Evolutionary conservation across 352 stramenopile genomes (phyloP).

Genomic region (Phytophthora foliorum): DNA sequence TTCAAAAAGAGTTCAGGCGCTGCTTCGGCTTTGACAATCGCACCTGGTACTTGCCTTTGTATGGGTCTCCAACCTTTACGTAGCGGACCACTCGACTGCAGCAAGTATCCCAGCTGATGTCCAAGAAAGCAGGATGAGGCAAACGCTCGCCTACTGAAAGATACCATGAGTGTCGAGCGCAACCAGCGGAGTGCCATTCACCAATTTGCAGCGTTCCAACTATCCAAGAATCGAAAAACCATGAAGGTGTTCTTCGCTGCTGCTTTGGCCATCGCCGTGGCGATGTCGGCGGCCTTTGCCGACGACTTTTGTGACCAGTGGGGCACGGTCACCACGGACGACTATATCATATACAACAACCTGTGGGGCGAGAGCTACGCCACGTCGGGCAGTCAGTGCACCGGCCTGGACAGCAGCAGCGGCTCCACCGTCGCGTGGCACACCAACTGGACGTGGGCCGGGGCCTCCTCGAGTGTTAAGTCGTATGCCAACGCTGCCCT

Average conservation of each 20-base stretch:
- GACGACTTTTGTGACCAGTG: conserved; percentile 43
- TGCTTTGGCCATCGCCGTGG: conserved; percentile 2
- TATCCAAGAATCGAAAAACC: background rate
- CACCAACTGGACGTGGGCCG: conserved; percentile 44
- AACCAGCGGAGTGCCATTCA: conserved; percentile 18
- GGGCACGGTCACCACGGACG: conserved; percentile 28
- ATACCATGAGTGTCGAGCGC: background rate
- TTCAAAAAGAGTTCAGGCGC: conserved; percentile 27
- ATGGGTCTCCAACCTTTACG: conserved; percentile 23
- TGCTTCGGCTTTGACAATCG: conserved; percentile 10
- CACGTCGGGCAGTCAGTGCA: conserved; percentile 51
- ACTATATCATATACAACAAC: conserved; percentile 64
- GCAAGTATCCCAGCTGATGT: conserved; percentile 25
- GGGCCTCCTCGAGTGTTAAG: conserved; percentile 43
- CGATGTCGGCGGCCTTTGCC: background rate
- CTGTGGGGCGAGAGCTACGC: conserved; percentile 43
- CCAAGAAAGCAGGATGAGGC: conserved; percentile 15
- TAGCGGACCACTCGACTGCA: conserved; percentile 13
- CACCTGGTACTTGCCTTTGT: conserved; percentile 16
- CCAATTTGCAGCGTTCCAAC: conserved; percentile 18
- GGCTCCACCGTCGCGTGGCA: conserved; percentile 43
- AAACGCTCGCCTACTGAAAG: conserved; percentile 11
- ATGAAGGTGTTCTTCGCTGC: conserved; percentile 28
- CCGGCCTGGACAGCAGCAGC: conserved; percentile 39
- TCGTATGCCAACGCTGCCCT: conserved; percentile 56